Base-by-base conservation (phyloP, 192 early-diverging fungal species). In the Powellomyces hirtus region DNA sequence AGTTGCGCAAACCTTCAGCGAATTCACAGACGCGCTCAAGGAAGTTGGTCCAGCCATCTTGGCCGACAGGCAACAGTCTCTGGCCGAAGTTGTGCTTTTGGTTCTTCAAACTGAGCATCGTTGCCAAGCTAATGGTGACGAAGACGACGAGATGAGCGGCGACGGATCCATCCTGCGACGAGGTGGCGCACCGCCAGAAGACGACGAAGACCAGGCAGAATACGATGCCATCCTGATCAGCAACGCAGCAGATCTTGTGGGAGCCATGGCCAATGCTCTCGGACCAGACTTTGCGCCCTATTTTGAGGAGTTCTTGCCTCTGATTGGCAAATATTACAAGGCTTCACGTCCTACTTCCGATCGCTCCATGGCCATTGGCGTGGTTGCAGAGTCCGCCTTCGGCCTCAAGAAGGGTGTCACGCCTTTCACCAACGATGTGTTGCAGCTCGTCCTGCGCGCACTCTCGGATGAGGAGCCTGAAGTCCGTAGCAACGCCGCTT, bases 331-430 rank as follows among this genome's bases (percentile, higher is more conserved):
- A 63, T 94, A 92, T 75, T 91, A 89, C 70, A 91, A 91, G 80
- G 84, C 84, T 37, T 65, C 82, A 20, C 83, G 86, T 63, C 82
- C 86, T 2, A 75, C 80, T 26, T 81, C 86, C 52, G 94, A 96
- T 72, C 89, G 94, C 37, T 91, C 90, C 38, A 94, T 95, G 92
- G 91, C 92, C 7, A 85, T 93, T 42, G 94, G 94, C 10, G 92
- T 89, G 56, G 73, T 96, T 52, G 90, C 91, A 26, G 94, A 96
- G 80, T 84, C 87, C 45, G 81, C 82, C n/a, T 64, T 73, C 42
- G 89, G 89, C 29, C 68, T 92, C 38, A 83, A 87, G 56, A 62
- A 62, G n/a, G 86, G 84, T 5, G 77, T 72, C 73, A 33, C 69
- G 30, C 60, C 59, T 31, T 81, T 70, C 33, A 71, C 75, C 0